Evolutionary conservation across 1,284 basidiomycete genomes (phyloP).

Genomic region (Microbotryum lychnidis-dioicae): DNA sequence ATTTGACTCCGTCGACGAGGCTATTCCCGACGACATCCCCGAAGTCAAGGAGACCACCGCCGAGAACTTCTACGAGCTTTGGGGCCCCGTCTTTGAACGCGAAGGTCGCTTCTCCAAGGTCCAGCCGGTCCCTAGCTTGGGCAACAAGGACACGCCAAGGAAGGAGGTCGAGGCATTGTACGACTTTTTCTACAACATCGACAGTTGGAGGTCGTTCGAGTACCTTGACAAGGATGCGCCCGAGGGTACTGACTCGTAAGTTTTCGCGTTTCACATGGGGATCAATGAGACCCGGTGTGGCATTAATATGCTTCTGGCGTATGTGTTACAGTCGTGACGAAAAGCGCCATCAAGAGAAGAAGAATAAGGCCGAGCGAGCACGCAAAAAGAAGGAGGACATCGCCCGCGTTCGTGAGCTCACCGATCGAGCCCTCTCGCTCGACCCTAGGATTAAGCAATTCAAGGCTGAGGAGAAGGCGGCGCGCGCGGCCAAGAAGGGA

Average conservation of each 20-base stretch:
- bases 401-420: slow-evolving; percentile 74
- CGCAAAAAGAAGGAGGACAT: slow-evolving; percentile 98
- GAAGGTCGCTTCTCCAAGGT: slow-evolving; percentile 84
- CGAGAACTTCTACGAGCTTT: slow-evolving; percentile 57
- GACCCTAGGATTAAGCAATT: slow-evolving; percentile 97
- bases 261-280: slow-evolving; percentile 16
- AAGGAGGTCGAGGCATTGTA: slow-evolving; percentile 86
- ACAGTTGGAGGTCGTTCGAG: slow-evolving; percentile 96
- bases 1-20: slow-evolving; percentile 93
- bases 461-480: slow-evolving; percentile 93
- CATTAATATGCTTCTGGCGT: slow-evolving; percentile 13
- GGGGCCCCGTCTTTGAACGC: slow-evolving; percentile 74
- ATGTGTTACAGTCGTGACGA: slow-evolving; percentile 71
- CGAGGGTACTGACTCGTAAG: slow-evolving; percentile 87
- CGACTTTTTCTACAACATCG: slow-evolving; percentile 99
- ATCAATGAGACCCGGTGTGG: slow-evolving; percentile 7
- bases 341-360: slow-evolving; percentile 98
- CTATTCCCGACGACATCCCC: slow-evolving; percentile 70
- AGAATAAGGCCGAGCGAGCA: slow-evolving; percentile 95
- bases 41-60: slow-evolving; percentile 53
- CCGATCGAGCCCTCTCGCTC: slow-evolving; percentile 73
- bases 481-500: slow-evolving; percentile 78
- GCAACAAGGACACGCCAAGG: slow-evolving; percentile 63
- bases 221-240: slow-evolving; percentile 98
- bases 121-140: slow-evolving; percentile 79